Base-by-base conservation (phyloP, 208 protist species). In the Blechomonas ayalai region DNA sequence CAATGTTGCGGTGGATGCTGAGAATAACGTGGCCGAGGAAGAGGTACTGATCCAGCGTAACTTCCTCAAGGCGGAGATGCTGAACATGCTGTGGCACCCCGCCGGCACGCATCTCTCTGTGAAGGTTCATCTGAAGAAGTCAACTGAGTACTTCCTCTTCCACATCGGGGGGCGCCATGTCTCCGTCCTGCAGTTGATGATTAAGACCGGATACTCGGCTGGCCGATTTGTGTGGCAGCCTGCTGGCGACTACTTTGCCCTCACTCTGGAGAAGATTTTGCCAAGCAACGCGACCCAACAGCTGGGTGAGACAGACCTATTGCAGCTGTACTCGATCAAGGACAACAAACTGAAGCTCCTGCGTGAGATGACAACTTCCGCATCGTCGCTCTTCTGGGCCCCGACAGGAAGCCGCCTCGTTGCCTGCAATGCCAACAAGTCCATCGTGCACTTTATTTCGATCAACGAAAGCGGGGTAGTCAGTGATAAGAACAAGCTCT, bases 21-120 rank as follows among this genome's bases (percentile, higher is more conserved):
- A 85, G n/a, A 60, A 71, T 41, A 73, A 89, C 52, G 48, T 82
- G 38, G 73, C 73, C 18, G 45, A 37, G 18, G 73, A 85, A 67
- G 69, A 80, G 49, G 44, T 78, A 19, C 73, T 88, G 55, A 74
- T 71, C 15, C 73, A 80, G 58, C 78, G 82, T 36, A 87, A 88
- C 67, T 91, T 91, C 50, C 56, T 84, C 29, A 49, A 77, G 45
- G 82, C 82, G 20, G 73, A 80, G 46, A 60, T 54, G 16, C 58
- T 94, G 5, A 74, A 94, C 35, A 78, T 94, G 50, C 64, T 94
- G 26, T 94, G 86, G 86, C 82, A 91, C 57, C 86, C 86, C 18
- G 70, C 76, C 20, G 86, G 86, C 31, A 89, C 80, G 4, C 69
- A 86, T 51, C 71, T 94, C 13, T 70, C 82, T 22, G 70, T 90